A percentile compares a stretch with the other conserved stretches of the same genome.
phyloP scores from a whole-genome alignment of 352 stramenopile species.

The Pythium angustatum region DNA sequence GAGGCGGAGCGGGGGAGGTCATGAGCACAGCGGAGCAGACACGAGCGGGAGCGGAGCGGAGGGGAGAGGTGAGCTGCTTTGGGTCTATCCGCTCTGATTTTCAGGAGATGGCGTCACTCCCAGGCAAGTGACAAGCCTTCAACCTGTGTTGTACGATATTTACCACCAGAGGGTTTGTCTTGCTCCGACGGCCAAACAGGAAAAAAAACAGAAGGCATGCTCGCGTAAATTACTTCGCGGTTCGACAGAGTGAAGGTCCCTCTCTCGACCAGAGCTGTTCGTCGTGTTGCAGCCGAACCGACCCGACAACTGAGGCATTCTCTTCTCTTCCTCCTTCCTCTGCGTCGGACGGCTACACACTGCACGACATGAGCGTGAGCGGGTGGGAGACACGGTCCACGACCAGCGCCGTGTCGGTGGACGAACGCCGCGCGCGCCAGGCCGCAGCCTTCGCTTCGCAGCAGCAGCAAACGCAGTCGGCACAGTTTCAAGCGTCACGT shows the following conservation, averaged over 20 bases:
- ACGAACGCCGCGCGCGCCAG: slow-evolving; percentile 13
- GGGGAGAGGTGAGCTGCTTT: no score
- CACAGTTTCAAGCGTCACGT: no score
- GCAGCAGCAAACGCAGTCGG: slow-evolving; percentile 2
- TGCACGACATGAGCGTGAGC: slow-evolving; percentile 18
- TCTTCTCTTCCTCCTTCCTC: background rate
- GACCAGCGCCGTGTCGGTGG: slow-evolving; percentile 17
- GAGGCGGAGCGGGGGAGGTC: background rate
- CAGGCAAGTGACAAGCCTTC: no score
- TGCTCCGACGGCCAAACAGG: no score
- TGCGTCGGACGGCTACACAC: background rate
- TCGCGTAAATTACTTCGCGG: background rate
- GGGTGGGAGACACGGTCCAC: slow-evolving; percentile 25
- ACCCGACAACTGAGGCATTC: no score
- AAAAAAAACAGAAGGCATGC: no score
- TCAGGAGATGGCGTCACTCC: no score
- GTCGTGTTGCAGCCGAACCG: slow-evolving; percentile 2
- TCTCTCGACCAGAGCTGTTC: background rate
- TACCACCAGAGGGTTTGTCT: no score
- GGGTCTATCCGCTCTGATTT: no score
- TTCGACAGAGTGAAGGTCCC: slow-evolving; percentile 24
- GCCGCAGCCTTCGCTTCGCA: background rate
- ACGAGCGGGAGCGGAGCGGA: no score
- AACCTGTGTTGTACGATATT: no score
- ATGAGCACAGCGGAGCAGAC: no score